Percentiles rank a stretch among this genome's conserved stretches.
Conservation (phyloP, 768 basidiomycete genomes). For the Phlebiopsis gigantea region DNA sequence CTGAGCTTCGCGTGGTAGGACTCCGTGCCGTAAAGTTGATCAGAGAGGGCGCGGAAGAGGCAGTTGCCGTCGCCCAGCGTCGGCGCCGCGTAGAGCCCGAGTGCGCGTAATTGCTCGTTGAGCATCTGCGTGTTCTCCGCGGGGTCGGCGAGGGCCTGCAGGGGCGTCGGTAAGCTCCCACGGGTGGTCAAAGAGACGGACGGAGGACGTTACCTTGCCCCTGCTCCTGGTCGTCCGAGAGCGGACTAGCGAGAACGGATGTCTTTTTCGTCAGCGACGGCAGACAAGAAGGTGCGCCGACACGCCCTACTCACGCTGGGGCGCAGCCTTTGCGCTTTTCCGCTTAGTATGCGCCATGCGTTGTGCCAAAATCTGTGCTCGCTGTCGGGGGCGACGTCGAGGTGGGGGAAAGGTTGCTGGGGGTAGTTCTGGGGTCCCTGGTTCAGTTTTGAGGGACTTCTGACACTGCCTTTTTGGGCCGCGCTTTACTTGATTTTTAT, state of each 20-base stretch:
- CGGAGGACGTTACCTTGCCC: constrained; percentile 49
- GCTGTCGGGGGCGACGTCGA: constrained; percentile 15
- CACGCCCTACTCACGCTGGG: constrained; percentile 34
- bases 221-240: constrained; percentile 53
- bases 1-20: constrained; percentile 65
- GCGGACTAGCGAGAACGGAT: constrained; percentile 37
- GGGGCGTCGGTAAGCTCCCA: neutral
- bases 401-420: constrained; percentile 27
- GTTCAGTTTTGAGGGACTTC: constrained; percentile 20
- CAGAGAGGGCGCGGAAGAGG: constrained; percentile 85
- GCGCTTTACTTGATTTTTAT: neutral
- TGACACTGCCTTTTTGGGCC: constrained; percentile 16
- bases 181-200: neutral
- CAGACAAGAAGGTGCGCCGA: constrained; percentile 7
- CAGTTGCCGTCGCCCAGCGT: constrained; percentile 92
- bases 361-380: constrained; percentile 17
- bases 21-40: constrained; percentile 79
- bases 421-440: constrained; percentile 23
- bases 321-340: constrained; percentile 29
- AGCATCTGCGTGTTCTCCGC: constrained; percentile 61
- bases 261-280: constrained; percentile 19
- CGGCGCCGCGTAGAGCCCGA: constrained; percentile 83
- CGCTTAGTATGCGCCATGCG: constrained; percentile 39
- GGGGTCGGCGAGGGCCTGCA: constrained; percentile 48
- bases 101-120: constrained; percentile 63